Evolutionary conservation across 306 rosid species (phyloP).

Genomic region (Nissolia schottii): DNA sequence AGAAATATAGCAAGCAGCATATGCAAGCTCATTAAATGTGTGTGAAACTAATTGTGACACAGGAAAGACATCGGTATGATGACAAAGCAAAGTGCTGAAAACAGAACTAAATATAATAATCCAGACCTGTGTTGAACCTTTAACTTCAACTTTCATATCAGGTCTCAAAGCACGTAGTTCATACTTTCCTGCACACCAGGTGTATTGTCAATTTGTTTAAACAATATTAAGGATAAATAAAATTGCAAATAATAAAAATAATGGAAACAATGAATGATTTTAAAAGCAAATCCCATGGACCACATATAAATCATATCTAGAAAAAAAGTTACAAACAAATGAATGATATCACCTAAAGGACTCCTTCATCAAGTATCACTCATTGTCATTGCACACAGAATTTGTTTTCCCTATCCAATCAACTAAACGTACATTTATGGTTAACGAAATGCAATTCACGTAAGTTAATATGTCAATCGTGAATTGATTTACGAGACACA

Average conservation of each 20-base stretch:
- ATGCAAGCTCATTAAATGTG: slow-evolving; percentile 12
- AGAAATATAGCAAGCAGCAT: slow-evolving; percentile 18
- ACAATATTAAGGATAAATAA: not conserved
- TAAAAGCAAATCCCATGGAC: not conserved
- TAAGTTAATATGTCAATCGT: too few species aligned
- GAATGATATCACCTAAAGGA: not conserved
- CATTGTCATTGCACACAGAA: not conserved
- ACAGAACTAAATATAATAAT: slow-evolving; percentile 16
- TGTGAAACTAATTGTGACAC: not conserved
- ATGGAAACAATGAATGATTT: not conserved
- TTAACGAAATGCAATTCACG: too few species aligned
- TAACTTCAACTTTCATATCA: slow-evolving; percentile 67
- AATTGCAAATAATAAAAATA: slow-evolving; percentile 4
- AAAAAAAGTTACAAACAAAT: slow-evolving; percentile 5
- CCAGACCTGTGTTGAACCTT: slow-evolving; percentile 76
- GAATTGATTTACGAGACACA: too few species aligned
- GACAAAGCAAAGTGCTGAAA: slow-evolving; percentile 19
- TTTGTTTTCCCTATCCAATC: not conserved
- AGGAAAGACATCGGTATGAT: slow-evolving; percentile 7
- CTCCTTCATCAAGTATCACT: not conserved
- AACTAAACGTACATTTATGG: too few species aligned
- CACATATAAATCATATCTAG: not conserved
- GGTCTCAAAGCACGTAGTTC: slow-evolving; percentile 76
- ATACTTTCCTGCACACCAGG: slow-evolving; percentile 67
- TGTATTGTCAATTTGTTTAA: not conserved